Base-by-base conservation (phyloP, 306 rosid genomes). In the Canavalia gladiata region DNA sequence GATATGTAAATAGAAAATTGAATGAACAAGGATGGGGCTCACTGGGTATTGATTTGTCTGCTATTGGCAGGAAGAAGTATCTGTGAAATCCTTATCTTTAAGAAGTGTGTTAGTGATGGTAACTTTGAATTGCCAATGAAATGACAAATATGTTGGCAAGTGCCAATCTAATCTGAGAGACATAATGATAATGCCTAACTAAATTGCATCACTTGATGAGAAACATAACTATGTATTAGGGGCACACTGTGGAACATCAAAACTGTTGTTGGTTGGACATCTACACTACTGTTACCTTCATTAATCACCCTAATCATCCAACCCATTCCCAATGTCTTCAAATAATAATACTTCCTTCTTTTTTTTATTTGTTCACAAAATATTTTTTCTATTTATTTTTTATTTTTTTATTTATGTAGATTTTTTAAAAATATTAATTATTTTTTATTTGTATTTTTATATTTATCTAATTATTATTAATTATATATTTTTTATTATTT, bases 111-210 rank as follows among this genome's bases (percentile, higher is more conserved):
- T 80, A 18, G 69, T 80, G 62, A 52, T 60, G 56, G 78, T 30
- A n/a, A 56, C 80, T 74, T 74, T 81, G 80, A 74, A 74, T 74
- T 64, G 50, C 42, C 80, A 70, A 74, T 30, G 62, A 54, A 79
- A 73, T 54, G 51, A 81, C 80, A 81, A 81, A 81, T 59, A 6
- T 62, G 28, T 72, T 72, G 46, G 30, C 6, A 33, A 64, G 35
- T 65, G 84, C 54, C 31, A 74, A 74, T 64, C 59, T 55, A 65
- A 65, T 41, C 51, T 65, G 3, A 65, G n/a, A 31, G 84, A 74
- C 80, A 81, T 73, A 7, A 65, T 65, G 33, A 65, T 65, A 65
- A 65, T 41, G 69, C 75, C 69, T 59, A 72, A 64, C 84, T 11
- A 74, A n/a, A 39, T 65, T 73, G 67, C 50, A 52, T 64, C 80